Percentiles rank a stretch among this genome's conserved stretches.
phyloP scores from a whole-genome alignment of 1,139 yeast genomes.

The Debaryomyces psychrophilus region DNA sequence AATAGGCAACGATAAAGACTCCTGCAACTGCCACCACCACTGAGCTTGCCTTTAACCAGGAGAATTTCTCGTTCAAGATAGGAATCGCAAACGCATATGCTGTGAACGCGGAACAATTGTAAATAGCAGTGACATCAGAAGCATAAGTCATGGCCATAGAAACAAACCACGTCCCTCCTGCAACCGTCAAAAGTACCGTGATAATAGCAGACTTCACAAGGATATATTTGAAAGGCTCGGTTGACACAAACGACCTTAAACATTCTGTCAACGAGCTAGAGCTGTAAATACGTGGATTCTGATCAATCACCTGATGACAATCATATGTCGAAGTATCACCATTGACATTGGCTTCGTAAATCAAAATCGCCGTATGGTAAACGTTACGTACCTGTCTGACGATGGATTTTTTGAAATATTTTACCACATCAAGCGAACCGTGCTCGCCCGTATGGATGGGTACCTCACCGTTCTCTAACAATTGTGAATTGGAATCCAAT shows the following conservation, averaged over 20 bases:
- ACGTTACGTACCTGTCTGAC: constrained; percentile 54
- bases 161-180: constrained; percentile 86
- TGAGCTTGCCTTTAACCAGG: constrained; percentile 66
- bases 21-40: constrained; percentile 75
- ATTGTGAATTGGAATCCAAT: constrained; percentile 27
- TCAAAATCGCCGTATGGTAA: constrained; percentile 53
- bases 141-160: constrained; percentile 84
- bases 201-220: constrained; percentile 46
- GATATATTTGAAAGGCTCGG: constrained; percentile 55
- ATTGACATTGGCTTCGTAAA: constrained; percentile 45
- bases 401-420: constrained; percentile 46
- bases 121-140: constrained; percentile 85
- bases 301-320: constrained; percentile 40
- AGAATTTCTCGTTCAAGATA: constrained; percentile 64
- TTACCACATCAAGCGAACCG: constrained; percentile 16
- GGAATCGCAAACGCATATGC: constrained; percentile 87
- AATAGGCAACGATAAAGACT: constrained; percentile 77
- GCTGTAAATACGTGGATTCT: constrained; percentile 46
- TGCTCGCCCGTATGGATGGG: constrained; percentile 16
- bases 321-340: constrained; percentile 40
- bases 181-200: constrained; percentile 64
- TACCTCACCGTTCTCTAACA: constrained; percentile 22
- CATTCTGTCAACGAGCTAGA: constrained; percentile 41
- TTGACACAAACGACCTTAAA: constrained; percentile 36
- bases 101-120: constrained; percentile 86